Evolutionary conservation across 768 basidiomycete genomes (phyloP).

Genomic region (Tylopilus intermedius): DNA sequence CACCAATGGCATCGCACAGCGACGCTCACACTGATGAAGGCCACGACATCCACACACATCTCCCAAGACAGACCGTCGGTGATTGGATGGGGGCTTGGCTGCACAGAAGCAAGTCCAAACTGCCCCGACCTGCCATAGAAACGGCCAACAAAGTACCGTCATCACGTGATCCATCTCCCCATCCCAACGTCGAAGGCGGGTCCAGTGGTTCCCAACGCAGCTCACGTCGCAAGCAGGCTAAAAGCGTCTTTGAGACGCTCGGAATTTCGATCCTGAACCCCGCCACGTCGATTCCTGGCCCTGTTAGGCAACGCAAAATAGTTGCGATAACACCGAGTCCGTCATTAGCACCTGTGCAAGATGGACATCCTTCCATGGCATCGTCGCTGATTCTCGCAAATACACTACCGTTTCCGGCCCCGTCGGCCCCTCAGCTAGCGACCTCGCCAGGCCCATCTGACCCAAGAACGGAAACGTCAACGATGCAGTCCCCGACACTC

Average conservation of each 20-base stretch:
- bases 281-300: slow-evolving; percentile 24
- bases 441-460: slow-evolving; percentile 22
- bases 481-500: slow-evolving; percentile 24
- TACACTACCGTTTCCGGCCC: slow-evolving; percentile 14
- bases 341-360: slow-evolving; percentile 12
- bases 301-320: slow-evolving; percentile 21
- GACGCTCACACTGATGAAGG: slow-evolving; percentile 2
- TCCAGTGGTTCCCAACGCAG: slow-evolving; percentile 13
- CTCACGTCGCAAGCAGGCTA: slow-evolving; percentile 42
- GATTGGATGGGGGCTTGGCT: slow-evolving; percentile 81
- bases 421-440: slow-evolving; percentile 28
- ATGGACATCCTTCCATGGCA: slow-evolving; percentile 9
- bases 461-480: slow-evolving; percentile 23
- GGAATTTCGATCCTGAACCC: slow-evolving; percentile 67
- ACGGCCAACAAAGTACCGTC: slow-evolving; percentile 16
- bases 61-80: slow-evolving; percentile 37
- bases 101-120: slow-evolving; percentile 44
- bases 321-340: slow-evolving; percentile 26
- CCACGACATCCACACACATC: slow-evolving; percentile 10
- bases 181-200: slow-evolving; percentile 7
- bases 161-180: slow-evolving; percentile 18
- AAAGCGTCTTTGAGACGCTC: slow-evolving; percentile 67
- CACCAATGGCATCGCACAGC: slow-evolving; percentile 3
- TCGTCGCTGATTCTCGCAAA: slow-evolving; percentile 20
- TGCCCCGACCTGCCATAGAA: slow-evolving; percentile 20